Conservation (phyloP, 2,329 filamentous ascomycete species). For the Chrysosporium keratinophilum region DNA sequence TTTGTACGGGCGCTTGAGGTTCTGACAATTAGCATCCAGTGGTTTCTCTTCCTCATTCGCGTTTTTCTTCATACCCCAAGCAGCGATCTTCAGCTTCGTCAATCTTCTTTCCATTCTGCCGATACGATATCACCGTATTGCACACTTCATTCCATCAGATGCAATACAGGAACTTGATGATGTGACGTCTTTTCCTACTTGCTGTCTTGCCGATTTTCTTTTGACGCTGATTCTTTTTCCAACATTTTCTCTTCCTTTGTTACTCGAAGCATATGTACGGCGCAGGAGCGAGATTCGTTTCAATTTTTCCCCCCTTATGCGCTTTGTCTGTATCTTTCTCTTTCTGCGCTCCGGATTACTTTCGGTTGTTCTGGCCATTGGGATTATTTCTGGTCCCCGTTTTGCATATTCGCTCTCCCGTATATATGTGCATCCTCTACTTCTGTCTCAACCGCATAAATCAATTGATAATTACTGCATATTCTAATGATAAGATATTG, state of each 20-base stretch:
- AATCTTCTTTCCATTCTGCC: neutral
- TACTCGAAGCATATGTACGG: constrained; percentile 7
- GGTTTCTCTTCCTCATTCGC: neutral
- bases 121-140: neutral
- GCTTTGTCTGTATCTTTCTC: neutral
- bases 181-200: neutral
- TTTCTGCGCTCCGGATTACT: neutral
- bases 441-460: neutral
- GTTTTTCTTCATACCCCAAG: neutral
- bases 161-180: neutral
- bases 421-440: neutral
- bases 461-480: neutral
- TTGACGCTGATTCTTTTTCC: neutral
- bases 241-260: neutral
- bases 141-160: neutral
- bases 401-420: neutral
- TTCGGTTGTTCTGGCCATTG: neutral
- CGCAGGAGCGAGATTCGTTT: constrained; percentile 4
- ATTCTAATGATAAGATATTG: neutral
- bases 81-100: constrained; percentile 2
- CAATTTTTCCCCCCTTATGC: neutral
- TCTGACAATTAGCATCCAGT: neutral
- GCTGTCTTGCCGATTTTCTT: neutral
- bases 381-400: neutral
- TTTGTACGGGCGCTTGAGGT: neutral